Conservation (phyloP, 2,329 filamentous ascomycete species). For the Eutypa lata region DNA sequence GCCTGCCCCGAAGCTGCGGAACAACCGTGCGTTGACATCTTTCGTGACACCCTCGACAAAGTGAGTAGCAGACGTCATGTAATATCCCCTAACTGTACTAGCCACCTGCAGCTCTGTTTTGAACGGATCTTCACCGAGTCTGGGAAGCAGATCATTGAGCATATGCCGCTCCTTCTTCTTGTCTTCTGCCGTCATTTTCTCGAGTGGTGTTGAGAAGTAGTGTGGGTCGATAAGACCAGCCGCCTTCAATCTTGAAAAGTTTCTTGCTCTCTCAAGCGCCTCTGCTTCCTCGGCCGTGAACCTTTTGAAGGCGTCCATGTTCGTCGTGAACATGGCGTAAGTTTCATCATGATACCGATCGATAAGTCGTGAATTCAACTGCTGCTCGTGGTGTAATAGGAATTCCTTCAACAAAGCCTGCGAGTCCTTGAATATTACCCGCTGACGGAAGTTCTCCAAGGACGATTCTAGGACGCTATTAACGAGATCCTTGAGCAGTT, state of each 20-base stretch:
- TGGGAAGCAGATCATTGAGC: slow-evolving; percentile 39
- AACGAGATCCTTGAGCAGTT: slow-evolving; percentile 45
- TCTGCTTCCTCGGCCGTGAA: slow-evolving; percentile 45
- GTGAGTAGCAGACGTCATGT: slow-evolving; percentile 61
- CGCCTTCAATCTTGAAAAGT: slow-evolving; percentile 46
- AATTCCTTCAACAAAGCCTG: slow-evolving; percentile 41
- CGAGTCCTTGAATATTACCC: slow-evolving; percentile 48
- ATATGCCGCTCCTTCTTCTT: slow-evolving; percentile 39
- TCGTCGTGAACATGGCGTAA: slow-evolving; percentile 56
- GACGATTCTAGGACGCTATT: slow-evolving; percentile 44
- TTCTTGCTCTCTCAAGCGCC: slow-evolving; percentile 44
- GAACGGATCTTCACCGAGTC: slow-evolving; percentile 57
- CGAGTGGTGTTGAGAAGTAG: slow-evolving; percentile 18
- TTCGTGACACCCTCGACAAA: slow-evolving; percentile 54
- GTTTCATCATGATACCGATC: slow-evolving; percentile 52
- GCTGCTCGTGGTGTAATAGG: slow-evolving; percentile 35
- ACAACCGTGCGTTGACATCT: slow-evolving; percentile 26
- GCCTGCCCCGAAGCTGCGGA: slow-evolving; percentile 21
- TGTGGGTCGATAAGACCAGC: slow-evolving; percentile 34
- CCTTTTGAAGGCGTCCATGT: slow-evolving; percentile 43
- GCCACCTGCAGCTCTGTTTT: slow-evolving; percentile 59
- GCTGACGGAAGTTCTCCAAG: slow-evolving; percentile 43
- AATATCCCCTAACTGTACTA: slow-evolving; percentile 65
- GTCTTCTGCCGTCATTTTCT: slow-evolving; percentile 47
- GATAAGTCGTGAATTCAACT: slow-evolving; percentile 35